Base-by-base conservation (phyloP, 306 rosid species). In the Cucurbita argyrosperma region DNA sequence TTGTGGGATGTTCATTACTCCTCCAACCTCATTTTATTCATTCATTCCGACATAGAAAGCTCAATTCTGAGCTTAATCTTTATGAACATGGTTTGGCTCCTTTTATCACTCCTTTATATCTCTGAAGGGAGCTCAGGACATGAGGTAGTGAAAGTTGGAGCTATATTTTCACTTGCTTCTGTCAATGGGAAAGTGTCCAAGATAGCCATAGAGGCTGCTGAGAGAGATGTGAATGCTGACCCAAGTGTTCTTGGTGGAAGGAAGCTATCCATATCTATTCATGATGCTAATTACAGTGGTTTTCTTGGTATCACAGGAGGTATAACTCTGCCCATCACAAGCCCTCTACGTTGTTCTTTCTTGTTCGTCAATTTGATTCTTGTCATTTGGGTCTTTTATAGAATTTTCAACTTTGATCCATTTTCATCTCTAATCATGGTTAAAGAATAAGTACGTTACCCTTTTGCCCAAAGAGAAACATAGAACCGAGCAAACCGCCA, bases 251-350 rank as follows among this genome's bases (percentile, higher is more conserved):
- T 86, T 35, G 80, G 75, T 8, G 84, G 85, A 63, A 79, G 79
- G 58, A 86, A 81, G 62, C 55, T 86, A 35, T 86, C 87, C 7
- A 76, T 86, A 12, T 45, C 72, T 14, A 59, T 83, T 15, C 79
- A 76, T 58, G 80, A 83, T 71, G 62, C 89, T 39, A 83, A 86
- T 71, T 77, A 53, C 79, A 86, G 87, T 57, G 89, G 85, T 66
- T 86, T 83, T 77, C 89, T 83, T 51, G 80, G 84, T 70, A 83
- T 86, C 62, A 35, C 80, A 19, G 85, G 89, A 38, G 89, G 89
- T 86, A 86, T 3, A 3, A 26, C 23, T 63, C 13, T 59, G 37
- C 43, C 19, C 43, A 1, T 1, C 43, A 9, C 16, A 47, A 53
- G 43, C 26, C 55, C n/a, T 16, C 1, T 37, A 11, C 74, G 35